phyloP scores from a whole-genome alignment of 495 filamentous ascomycete species.

The Neurospora sp. region DNA sequence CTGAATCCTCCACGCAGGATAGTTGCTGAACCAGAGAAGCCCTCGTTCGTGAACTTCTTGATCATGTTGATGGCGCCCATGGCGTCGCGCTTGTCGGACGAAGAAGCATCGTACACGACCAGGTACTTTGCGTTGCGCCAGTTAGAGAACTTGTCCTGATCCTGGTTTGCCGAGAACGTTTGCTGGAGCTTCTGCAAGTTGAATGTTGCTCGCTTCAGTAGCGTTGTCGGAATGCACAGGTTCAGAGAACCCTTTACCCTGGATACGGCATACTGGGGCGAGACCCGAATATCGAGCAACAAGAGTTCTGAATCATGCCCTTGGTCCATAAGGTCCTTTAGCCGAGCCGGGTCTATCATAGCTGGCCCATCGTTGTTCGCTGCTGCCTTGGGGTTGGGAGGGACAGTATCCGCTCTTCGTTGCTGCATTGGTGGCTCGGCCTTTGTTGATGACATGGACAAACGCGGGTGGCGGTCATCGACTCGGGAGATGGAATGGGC shows the following conservation, averaged over 20 bases:
- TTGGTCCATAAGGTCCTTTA: slow-evolving; percentile 56
- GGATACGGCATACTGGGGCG: slow-evolving; percentile 66
- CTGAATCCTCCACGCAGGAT: slow-evolving; percentile 57
- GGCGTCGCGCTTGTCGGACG: slow-evolving; percentile 68
- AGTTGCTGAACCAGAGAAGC: slow-evolving; percentile 62
- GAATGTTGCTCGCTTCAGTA: slow-evolving; percentile 85
- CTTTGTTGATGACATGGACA: slow-evolving; percentile 35
- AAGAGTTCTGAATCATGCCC: slow-evolving; percentile 47
- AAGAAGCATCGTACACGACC: slow-evolving; percentile 76
- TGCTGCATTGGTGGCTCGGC: slow-evolving; percentile 10
- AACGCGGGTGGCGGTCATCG: slow-evolving; percentile 41
- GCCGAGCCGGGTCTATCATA: slow-evolving; percentile 54
- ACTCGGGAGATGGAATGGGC: slow-evolving; percentile 27
- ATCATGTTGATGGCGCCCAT: slow-evolving; percentile 67
- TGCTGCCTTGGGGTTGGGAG: slow-evolving; percentile 19
- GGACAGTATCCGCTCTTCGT: slow-evolving; percentile 47
- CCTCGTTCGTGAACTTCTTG: slow-evolving; percentile 83
- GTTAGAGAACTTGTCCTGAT: slow-evolving; percentile 61
- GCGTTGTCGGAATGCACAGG: slow-evolving; percentile 88
- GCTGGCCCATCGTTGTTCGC: slow-evolving; percentile 34
- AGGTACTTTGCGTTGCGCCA: slow-evolving; percentile 70
- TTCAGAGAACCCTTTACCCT: slow-evolving; percentile 74
- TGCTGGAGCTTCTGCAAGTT: slow-evolving; percentile 81
- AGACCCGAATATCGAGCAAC: slow-evolving; percentile 82
- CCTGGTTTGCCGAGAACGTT: slow-evolving; percentile 69